Evolutionary conservation across 768 basidiomycete species (phyloP).

Genomic region (Trametes cubensis): DNA sequence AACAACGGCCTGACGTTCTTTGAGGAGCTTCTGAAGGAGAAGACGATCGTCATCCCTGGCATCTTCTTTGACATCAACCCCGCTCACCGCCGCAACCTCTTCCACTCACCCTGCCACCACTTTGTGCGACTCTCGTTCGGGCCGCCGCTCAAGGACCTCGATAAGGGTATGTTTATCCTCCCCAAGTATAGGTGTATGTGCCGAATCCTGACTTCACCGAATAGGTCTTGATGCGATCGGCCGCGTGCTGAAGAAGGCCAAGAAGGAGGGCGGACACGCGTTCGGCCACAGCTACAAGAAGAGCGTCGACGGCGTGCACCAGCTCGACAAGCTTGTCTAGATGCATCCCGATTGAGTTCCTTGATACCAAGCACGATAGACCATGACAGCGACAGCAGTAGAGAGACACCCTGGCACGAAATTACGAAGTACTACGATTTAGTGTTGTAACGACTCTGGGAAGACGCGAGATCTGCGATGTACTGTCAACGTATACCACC

Average conservation of each 20-base stretch:
- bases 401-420: too few species aligned
- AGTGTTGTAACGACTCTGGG: background rate
- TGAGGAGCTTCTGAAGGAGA: slow-evolving; percentile 88
- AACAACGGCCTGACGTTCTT: slow-evolving; percentile 96
- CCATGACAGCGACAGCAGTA: too few species aligned
- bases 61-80: slow-evolving; percentile 89
- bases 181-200: background rate
- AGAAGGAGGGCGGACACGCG: slow-evolving; percentile 55
- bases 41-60: slow-evolving; percentile 89
- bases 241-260: slow-evolving; percentile 72
- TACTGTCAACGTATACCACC: background rate
- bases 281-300: slow-evolving; percentile 77
- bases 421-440: too few species aligned
- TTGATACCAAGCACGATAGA: too few species aligned
- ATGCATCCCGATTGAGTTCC: background rate
- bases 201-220: background rate
- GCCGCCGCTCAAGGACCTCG: slow-evolving; percentile 76
- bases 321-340: slow-evolving; percentile 24
- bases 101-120: slow-evolving; percentile 88
- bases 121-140: slow-evolving; percentile 89
- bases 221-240: slow-evolving; percentile 87
- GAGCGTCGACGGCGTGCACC: slow-evolving; percentile 46
- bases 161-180: slow-evolving; percentile 55
- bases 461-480: background rate
- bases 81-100: slow-evolving; percentile 82